These are phyloP conservation scores for Trifolium dubium DNA, from an alignment of 306 rosid genomes.

Conservation along the genomic window DNA sequence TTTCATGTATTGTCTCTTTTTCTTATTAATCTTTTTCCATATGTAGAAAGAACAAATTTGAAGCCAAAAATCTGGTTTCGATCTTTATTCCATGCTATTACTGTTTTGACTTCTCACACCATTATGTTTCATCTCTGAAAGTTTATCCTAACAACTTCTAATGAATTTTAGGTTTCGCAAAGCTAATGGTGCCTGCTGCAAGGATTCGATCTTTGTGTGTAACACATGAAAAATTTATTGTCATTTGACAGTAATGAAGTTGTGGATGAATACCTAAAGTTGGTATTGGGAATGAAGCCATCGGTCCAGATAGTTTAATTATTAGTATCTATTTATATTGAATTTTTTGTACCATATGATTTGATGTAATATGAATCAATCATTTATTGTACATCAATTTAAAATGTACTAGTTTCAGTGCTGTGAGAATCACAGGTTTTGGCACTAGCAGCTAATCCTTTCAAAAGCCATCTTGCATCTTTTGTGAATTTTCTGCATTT, in stretches of 20 bases:
- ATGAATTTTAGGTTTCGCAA: slow-evolving; percentile 50
- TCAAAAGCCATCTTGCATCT: neutral
- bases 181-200: slow-evolving; percentile 40
- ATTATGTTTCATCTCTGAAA: slow-evolving; percentile 28
- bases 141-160: slow-evolving; percentile 32
- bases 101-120: slow-evolving; percentile 28
- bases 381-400: slow-evolving; percentile 55
- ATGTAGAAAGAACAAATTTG: neutral
- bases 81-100: slow-evolving; percentile 12
- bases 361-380: slow-evolving; percentile 50
- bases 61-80: slow-evolving; percentile 21
- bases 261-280: slow-evolving; percentile 42
- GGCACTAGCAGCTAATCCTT: slow-evolving; percentile 9
- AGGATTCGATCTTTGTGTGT: slow-evolving; percentile 30
- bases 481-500: slow-evolving; percentile 35
- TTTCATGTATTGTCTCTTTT: neutral
- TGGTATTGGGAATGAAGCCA: slow-evolving; percentile 65
- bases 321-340: slow-evolving; percentile 41
- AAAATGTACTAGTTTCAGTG: slow-evolving; percentile 25
- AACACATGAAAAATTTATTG: slow-evolving; percentile 32
- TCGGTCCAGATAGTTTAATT: slow-evolving; percentile 54
- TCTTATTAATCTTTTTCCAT: neutral
- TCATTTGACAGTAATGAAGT: slow-evolving; percentile 48
- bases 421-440: slow-evolving; percentile 16
- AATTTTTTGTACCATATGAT: slow-evolving; percentile 43